A percentile compares a stretch with the other conserved stretches of the same genome.
Evolutionary conservation across 192 early-diverging fungal species (phyloP).

Genomic region (Backusella liffmaniae): DNA sequence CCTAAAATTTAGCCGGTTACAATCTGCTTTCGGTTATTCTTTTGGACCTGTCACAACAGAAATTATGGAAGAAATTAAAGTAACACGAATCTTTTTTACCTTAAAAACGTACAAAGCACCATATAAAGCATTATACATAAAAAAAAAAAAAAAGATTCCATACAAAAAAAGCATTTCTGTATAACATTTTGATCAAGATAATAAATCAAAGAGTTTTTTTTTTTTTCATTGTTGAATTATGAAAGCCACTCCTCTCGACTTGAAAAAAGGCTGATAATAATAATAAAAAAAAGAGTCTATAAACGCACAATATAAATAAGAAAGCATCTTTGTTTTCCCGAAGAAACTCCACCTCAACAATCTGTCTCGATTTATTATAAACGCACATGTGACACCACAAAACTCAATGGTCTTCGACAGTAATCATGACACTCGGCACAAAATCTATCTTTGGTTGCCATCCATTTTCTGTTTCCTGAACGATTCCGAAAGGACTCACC

Average conservation of each 20-base stretch:
- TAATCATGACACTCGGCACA: slow-evolving; percentile 10
- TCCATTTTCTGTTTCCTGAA: background rate
- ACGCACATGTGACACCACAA: background rate
- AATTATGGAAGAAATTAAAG: background rate
- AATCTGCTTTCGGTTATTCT: background rate
- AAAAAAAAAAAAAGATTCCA: background rate
- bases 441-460: background rate
- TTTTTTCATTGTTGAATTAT: background rate
- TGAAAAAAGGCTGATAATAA: background rate
- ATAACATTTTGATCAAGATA: slow-evolving; percentile 4
- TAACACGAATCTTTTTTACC: background rate
- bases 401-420: slow-evolving; percentile 9
- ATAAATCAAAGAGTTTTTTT: background rate
- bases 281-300: background rate
- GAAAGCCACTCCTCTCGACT: background rate
- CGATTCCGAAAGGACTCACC: background rate
- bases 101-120: slow-evolving; percentile 1
- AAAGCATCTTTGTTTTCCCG: background rate
- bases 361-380: background rate
- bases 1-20: slow-evolving; percentile 3
- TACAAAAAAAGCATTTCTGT: background rate
- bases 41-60: slow-evolving; percentile 4
- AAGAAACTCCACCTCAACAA: background rate
- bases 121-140: background rate
- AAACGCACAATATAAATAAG: background rate